These are phyloP conservation scores for Cynara cardunculus DNA, from an alignment of 129 eudicot genomes.

Conservation along the genomic window DNA sequence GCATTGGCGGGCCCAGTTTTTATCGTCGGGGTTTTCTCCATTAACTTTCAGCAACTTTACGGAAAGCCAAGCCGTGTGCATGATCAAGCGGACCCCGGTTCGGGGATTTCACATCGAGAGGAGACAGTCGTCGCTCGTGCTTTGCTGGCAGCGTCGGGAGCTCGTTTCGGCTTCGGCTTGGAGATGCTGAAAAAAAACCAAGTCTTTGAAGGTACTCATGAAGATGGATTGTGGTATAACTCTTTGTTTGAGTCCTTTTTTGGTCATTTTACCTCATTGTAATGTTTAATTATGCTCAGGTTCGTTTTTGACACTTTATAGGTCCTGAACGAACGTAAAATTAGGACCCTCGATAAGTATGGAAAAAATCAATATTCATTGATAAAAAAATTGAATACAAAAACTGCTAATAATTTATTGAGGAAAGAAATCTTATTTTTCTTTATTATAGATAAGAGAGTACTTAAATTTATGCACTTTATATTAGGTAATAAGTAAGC, in stretches of 20 bases:
- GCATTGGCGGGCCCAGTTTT: constrained; percentile 62
- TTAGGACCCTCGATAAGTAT: too few species aligned
- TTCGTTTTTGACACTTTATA: too few species aligned
- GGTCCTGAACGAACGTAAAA: too few species aligned
- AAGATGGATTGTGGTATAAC: constrained; percentile 18
- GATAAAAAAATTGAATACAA: too few species aligned
- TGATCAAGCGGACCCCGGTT: constrained; percentile 61
- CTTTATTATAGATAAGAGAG: too few species aligned
- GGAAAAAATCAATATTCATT: too few species aligned
- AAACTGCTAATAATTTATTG: too few species aligned
- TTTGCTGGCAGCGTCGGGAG: constrained; percentile 65
- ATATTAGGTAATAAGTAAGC: too few species aligned
- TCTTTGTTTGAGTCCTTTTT: constrained; percentile 7
- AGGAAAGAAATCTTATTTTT: too few species aligned
- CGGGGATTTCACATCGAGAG: constrained; percentile 67
- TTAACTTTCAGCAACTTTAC: constrained; percentile 59
- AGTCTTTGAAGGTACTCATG: constrained; percentile 9
- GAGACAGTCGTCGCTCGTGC: constrained; percentile 64
- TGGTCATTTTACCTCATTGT: constrained; percentile 16
- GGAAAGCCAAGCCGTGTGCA: constrained; percentile 63
- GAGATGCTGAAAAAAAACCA: constrained; percentile 38
- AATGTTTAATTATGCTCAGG: constrained; percentile 5
- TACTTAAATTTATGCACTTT: too few species aligned
- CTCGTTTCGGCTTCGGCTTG: constrained; percentile 72
- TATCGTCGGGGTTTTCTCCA: constrained; percentile 54